A percentile compares a stretch with the other conserved stretches of the same genome.
Conservation (phyloP, 139 green algal genomes). For the Parachlorella kessleri region DNA sequence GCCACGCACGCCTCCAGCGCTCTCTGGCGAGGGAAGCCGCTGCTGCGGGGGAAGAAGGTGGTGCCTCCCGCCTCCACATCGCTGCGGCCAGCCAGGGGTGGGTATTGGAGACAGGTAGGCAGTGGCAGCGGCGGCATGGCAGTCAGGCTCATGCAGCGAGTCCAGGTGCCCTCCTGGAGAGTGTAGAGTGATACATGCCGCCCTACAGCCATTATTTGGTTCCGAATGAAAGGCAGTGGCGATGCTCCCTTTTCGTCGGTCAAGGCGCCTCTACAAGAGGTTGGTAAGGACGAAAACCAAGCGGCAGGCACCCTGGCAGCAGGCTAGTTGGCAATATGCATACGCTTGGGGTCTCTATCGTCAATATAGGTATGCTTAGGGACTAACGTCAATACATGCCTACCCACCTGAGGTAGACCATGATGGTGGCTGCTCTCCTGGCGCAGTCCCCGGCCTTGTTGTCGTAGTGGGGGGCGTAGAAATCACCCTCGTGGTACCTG, state of each 20-base stretch:
- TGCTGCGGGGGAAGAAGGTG: conserved; percentile 44
- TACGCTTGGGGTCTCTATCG: too few relatives aligned
- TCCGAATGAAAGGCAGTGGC: not conserved
- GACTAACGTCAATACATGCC: not conserved
- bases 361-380: too few relatives aligned
- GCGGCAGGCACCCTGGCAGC: too few relatives aligned
- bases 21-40: not conserved
- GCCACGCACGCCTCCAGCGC: conserved; percentile 8
- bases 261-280: not conserved
- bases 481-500: conserved; percentile 31
- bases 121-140: not conserved
- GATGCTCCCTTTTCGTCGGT: not conserved
- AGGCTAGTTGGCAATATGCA: too few relatives aligned
- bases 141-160: too few relatives aligned
- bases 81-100: not conserved
- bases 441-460: conserved; percentile 60
- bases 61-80: conserved; percentile 31
- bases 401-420: conserved; percentile 64
- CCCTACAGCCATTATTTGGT: not conserved
- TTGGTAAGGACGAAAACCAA: not conserved
- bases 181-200: not conserved
- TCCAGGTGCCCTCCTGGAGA: not conserved
- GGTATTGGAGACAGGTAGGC: too few relatives aligned
- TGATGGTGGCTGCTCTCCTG: conserved; percentile 64
- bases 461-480: conserved; percentile 71